Percentiles rank a stretch among this genome's conserved stretches.
phyloP scores from a whole-genome alignment of 2,329 filamentous ascomycete genomes.

The Parastagonospora nodorum region DNA sequence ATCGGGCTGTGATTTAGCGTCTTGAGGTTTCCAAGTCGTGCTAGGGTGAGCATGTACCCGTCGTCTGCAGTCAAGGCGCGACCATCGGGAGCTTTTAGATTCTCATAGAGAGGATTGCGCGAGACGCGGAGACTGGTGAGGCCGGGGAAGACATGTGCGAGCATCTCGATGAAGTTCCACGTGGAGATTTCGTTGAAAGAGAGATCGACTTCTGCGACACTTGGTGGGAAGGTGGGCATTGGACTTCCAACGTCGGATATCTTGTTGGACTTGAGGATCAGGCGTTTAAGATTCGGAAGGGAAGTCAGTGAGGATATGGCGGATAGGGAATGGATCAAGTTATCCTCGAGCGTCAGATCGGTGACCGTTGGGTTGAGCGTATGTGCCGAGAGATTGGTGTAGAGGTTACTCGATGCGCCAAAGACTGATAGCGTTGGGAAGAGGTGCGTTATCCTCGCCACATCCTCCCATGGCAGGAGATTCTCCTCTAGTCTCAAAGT shows the following conservation, averaged over 20 bases:
- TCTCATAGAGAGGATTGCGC: slow-evolving; percentile 82
- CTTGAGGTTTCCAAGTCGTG: slow-evolving; percentile 70
- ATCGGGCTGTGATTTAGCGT: slow-evolving; percentile 75
- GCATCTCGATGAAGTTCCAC: slow-evolving; percentile 75
- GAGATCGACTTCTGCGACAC: slow-evolving; percentile 50
- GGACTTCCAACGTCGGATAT: slow-evolving; percentile 56
- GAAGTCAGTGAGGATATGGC: slow-evolving; percentile 65
- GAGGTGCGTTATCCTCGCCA: slow-evolving; percentile 50
- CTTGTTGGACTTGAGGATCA: slow-evolving; percentile 75
- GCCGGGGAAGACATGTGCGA: slow-evolving; percentile 72
- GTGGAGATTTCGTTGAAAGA: slow-evolving; percentile 54
- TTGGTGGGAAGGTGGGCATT: slow-evolving; percentile 32
- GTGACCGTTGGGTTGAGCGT: slow-evolving; percentile 60
- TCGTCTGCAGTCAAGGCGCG: slow-evolving; percentile 67
- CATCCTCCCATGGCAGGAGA: slow-evolving; percentile 46
- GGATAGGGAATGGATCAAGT: slow-evolving; percentile 65
- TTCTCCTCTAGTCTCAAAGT: slow-evolving; percentile 57
- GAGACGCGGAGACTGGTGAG: slow-evolving; percentile 77
- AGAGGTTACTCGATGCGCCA: slow-evolving; percentile 48
- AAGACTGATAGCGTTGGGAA: slow-evolving; percentile 64
- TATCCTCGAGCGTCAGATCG: slow-evolving; percentile 73
- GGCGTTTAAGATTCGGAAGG: slow-evolving; percentile 57
- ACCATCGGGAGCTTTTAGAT: slow-evolving; percentile 50
- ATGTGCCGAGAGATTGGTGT: slow-evolving; percentile 37
- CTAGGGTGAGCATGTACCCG: slow-evolving; percentile 86